These are phyloP conservation scores for Pichia sp. DNA, from an alignment of 1,139 yeast genomes.

Conservation along the genomic window DNA sequence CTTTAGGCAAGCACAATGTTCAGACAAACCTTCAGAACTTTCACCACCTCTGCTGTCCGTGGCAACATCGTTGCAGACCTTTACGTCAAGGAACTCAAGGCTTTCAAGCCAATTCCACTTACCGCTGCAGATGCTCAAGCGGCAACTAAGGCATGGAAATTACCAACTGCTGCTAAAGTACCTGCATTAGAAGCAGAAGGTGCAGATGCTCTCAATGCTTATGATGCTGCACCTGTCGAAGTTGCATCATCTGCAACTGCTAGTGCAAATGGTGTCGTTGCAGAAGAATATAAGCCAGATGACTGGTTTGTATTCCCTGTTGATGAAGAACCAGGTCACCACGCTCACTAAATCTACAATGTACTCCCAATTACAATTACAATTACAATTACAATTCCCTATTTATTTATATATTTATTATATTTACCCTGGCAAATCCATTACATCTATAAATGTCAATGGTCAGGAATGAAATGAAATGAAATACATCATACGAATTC, in stretches of 20 bases:
- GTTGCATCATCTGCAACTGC: constrained; percentile 32
- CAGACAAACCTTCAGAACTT: constrained; percentile 27
- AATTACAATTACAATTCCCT: constrained; percentile 1
- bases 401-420: constrained; percentile 9
- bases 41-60: constrained; percentile 31
- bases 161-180: constrained; percentile 65
- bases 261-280: constrained; percentile 30
- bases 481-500: no score
- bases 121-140: constrained; percentile 70
- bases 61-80: constrained; percentile 70
- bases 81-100: constrained; percentile 80
- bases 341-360: constrained; percentile 19
- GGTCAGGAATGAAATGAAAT: no score
- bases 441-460: constrained; percentile 1
- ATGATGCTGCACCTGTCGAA: constrained; percentile 73
- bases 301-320: constrained; percentile 84
- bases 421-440: no score
- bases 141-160: constrained; percentile 73
- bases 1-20: constrained; percentile 12
- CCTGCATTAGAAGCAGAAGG: constrained; percentile 70
- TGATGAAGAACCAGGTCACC: constrained; percentile 56
- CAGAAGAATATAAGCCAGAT: constrained; percentile 36
- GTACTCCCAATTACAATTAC: no score
- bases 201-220: constrained; percentile 65
- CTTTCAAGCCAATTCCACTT: constrained; percentile 77